Evolutionary conservation across 2,329 filamentous ascomycete species (phyloP), one percentile per base, ranked within the genome.

Genomic region (Tolypocladium nubicola): DNA sequence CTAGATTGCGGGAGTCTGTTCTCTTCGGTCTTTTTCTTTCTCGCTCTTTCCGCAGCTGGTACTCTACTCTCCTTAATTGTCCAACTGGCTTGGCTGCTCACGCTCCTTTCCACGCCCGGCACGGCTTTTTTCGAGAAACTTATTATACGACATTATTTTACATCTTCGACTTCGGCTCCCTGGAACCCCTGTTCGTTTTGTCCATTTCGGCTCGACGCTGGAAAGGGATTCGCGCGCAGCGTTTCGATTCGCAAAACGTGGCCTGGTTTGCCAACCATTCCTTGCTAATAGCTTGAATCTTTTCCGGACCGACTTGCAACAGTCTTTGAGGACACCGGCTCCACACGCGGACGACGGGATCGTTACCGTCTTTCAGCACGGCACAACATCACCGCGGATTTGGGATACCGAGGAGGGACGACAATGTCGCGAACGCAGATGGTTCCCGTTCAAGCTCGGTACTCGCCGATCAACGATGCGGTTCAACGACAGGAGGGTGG

Each of bases 31-130:
- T 45, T 35, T 45, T 52, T 57, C 33, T 54, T 53, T 53, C 56
- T 53, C 52, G 26, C 53, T 23, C 68, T 66, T 70, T 68, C 58
- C 64, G 64, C 67, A 68, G 66, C 67, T 60, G 58, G 63, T 60
- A 63, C 58, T 21, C 59, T 61, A 68, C 67, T 64, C 61, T 70
- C 66, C 62, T 71, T 71, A 63, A 64, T 74, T 66, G 73, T 69
- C 76, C 77, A 79, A 80, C 78, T 79, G 77, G 77, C 74, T 80
- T 80, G 79, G 79, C 77, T 80, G 75, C 76, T 76, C 75, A 76
- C 78, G 70, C 71, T 80, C 76, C 72, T 82, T 81, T 77, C 16
- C 16, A 39, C 49, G 30, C 54, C 47, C 21, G 30, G 35, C 35
- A 53, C 52, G 52, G 23, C 37, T 40, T 35, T 21, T 52, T 52